Base-by-base conservation (phyloP, 495 filamentous ascomycete species). In the Astrothelium subdiscretum region DNA sequence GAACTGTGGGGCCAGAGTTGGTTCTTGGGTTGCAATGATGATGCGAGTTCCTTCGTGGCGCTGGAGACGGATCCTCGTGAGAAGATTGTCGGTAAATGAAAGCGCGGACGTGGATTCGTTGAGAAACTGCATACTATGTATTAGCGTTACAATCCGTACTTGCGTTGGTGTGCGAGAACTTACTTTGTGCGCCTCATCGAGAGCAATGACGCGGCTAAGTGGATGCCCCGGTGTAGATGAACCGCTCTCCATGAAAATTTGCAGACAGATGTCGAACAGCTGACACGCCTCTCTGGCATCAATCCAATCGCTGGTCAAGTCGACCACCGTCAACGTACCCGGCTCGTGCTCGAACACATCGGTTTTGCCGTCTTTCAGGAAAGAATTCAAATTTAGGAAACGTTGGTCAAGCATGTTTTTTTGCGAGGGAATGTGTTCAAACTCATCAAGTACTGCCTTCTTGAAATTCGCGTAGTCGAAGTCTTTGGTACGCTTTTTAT, bases 21-120 rank as follows among this genome's bases (percentile, higher is more conserved):
- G 89, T 64, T 92, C 89, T 67, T 94, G 87, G 0, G 89, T 92
- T 0, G 88, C 83, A 32, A 92, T 85, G 40, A 92, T 62, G 15
- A 91, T 75, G 1, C 87, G 79, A 0, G 80, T 76, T 3, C 77
- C 88, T 0, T 85, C 70, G 68, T 92, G 88, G 10, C 89, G 84
- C 67, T 92, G 87, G 44, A 83, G 77, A 3, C 88, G 79, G 67
- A 92, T 87, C 0, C 78, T 77, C 0, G 79, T 77, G 0, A 92
- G 75, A 3, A 92, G 74, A 1, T 78, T 79, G 31, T 88, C 78
- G 0, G 87, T 91, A 48, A 91, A 81, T 0, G 66, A 63, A 18
- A 66, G 62, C 1, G 84, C 77, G 27, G 76, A 77, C 0, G 70
- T 58, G 0, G 76, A 77, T 8, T 65, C 58, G 15, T 74, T 80